Evolutionary conservation across 1,284 basidiomycete genomes (phyloP).

Genomic region (Wolfiporia cocos): DNA sequence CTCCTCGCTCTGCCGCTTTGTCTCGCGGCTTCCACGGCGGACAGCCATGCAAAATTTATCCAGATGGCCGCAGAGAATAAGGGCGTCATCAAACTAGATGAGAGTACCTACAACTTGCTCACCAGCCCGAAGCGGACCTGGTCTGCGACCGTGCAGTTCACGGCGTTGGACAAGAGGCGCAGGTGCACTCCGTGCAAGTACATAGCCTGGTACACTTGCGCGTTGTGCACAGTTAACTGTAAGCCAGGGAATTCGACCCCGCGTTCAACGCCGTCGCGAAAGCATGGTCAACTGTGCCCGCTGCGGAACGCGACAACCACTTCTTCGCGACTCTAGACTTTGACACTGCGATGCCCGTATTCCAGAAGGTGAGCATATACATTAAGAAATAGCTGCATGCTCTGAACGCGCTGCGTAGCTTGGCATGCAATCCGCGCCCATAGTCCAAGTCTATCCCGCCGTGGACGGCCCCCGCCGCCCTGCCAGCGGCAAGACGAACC

Average conservation of each 20-base stretch:
- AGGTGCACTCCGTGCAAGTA: constrained; percentile 81
- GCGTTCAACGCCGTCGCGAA: constrained; percentile 75
- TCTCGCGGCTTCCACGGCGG: constrained; percentile 34
- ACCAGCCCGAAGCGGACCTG: constrained; percentile 73
- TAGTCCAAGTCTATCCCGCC: constrained; percentile 75
- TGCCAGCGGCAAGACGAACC: constrained; percentile 43
- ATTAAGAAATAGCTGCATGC: too few relatives aligned
- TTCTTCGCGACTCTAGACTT: constrained; percentile 94
- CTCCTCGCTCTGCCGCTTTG: constrained; percentile 41
- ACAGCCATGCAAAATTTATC: constrained; percentile 46
- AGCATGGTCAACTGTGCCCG: constrained; percentile 65
- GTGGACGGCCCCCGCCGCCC: constrained; percentile 61
- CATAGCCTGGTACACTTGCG: too few relatives aligned
- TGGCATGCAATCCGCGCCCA: constrained; percentile 70
- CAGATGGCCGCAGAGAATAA: constrained; percentile 63
- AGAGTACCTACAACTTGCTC: constrained; percentile 70
- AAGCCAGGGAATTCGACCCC: constrained; percentile 75
- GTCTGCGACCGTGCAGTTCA: constrained; percentile 80
- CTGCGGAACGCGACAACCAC: constrained; percentile 64
- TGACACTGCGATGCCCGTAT: constrained; percentile 65
- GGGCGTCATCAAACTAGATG: constrained; percentile 78
- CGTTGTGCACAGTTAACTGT: too few relatives aligned
- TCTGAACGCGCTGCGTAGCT: constrained; percentile 62
- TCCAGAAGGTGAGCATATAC: constrained; percentile 82
- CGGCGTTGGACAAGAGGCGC: constrained; percentile 74